These are phyloP conservation scores for Phytophthora cryptogea DNA, from an alignment of 352 stramenopile genomes.

Conservation along the genomic window DNA sequence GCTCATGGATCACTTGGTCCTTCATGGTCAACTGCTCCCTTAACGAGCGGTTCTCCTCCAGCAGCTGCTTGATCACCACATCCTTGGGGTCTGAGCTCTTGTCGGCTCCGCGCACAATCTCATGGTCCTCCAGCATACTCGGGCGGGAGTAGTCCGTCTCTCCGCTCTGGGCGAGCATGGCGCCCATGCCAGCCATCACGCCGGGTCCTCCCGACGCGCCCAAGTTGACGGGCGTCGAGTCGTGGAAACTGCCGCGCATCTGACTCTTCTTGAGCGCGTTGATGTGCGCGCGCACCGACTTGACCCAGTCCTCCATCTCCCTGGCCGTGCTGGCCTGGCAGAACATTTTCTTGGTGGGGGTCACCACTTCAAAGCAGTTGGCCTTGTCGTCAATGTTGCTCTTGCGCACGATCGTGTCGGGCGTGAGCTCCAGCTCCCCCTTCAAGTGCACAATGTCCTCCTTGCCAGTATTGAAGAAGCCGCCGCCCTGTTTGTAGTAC, in stretches of 20 bases:
- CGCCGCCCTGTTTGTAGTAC: slow-evolving; percentile 88
- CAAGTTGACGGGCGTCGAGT: slow-evolving; percentile 37
- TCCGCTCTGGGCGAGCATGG: slow-evolving; percentile 3
- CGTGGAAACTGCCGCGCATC: slow-evolving; percentile 71
- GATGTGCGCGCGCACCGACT: slow-evolving; percentile 82
- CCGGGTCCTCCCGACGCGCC: slow-evolving; percentile 29
- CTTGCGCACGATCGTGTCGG: slow-evolving; percentile 81
- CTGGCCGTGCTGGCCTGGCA: slow-evolving; percentile 78
- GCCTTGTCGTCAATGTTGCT: slow-evolving; percentile 87
- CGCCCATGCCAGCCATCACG: slow-evolving; percentile 21
- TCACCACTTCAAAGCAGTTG: slow-evolving; percentile 88
- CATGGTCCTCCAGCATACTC: slow-evolving; percentile 83
- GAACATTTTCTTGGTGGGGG: slow-evolving; percentile 86
- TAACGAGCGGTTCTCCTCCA: slow-evolving; percentile 82
- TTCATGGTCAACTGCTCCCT: slow-evolving; percentile 82
- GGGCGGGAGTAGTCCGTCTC: slow-evolving; percentile 80
- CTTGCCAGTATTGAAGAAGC: slow-evolving; percentile 87
- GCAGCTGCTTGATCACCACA: slow-evolving; percentile 85
- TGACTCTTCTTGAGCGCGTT: slow-evolving; percentile 65
- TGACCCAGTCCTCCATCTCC: slow-evolving; percentile 90
- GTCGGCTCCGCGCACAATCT: slow-evolving; percentile 81
- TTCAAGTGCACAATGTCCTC: slow-evolving; percentile 89
- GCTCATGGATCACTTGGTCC: slow-evolving; percentile 84
- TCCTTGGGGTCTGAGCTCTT: slow-evolving; percentile 87
- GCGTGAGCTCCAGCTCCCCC: slow-evolving; percentile 79